Evolutionary conservation across 1,139 yeast species (phyloP).

Genomic region (Pichiaceae sp.): DNA sequence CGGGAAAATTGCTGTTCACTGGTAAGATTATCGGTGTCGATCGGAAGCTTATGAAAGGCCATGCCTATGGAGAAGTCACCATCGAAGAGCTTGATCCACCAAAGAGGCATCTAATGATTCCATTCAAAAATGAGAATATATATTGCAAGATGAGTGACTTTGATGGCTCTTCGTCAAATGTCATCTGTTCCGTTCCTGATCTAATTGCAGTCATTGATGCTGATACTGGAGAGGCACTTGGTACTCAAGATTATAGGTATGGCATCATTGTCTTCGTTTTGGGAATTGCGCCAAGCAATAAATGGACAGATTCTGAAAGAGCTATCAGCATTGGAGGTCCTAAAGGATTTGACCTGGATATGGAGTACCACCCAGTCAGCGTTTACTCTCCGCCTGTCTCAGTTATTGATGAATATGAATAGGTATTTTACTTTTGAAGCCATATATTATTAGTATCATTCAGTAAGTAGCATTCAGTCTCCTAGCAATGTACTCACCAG

Average conservation of each 20-base stretch:
- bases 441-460: too few species aligned
- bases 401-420: constrained; percentile 32
- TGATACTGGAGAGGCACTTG: constrained; percentile 38
- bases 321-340: constrained; percentile 37
- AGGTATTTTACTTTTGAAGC: too few species aligned
- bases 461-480: too few species aligned
- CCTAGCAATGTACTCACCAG: too few species aligned
- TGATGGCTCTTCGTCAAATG: constrained; percentile 23
- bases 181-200: constrained; percentile 37
- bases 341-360: constrained; percentile 28
- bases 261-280: constrained; percentile 35
- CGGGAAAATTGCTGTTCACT: constrained; percentile 29
- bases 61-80: constrained; percentile 37
- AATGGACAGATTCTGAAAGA: constrained; percentile 30
- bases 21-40: constrained; percentile 39
- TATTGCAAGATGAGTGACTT: constrained; percentile 21
- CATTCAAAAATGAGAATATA: constrained; percentile 40
- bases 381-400: constrained; percentile 26
- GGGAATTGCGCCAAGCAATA: constrained; percentile 30
- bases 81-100: constrained; percentile 24
- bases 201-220: constrained; percentile 35
- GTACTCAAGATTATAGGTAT: constrained; percentile 39
- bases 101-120: constrained; percentile 25
- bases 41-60: constrained; percentile 33
- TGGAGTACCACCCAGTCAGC: constrained; percentile 29